Base-by-base conservation (phyloP, 768 basidiomycete genomes). In the Leucosporidium scottii region DNA sequence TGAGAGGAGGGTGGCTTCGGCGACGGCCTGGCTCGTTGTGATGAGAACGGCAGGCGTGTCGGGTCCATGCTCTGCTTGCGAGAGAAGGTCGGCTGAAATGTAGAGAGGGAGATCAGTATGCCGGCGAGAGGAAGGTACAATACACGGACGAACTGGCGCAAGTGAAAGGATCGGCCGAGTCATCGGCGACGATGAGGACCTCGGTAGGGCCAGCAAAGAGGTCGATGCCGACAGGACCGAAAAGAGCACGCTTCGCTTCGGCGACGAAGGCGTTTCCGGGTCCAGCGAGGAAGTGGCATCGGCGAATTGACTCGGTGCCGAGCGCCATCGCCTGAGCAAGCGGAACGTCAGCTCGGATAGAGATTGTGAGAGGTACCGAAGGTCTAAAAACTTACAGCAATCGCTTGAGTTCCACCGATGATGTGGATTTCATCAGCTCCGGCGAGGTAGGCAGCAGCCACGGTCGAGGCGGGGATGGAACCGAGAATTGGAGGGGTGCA, bases 261-360 rank as follows among this genome's bases (percentile, higher is more conserved):
- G 70, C 70, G 44, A 71, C 70, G 54, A 71, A 71, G 18, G 70
- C 70, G 39, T 71, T 71, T 8, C 70, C 70, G 6, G 70, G 70
- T 18, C 70, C 70, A 28, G 67, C 67, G 48, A 71, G 59, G 61
- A 71, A 71, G 47, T 71, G 61, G 50, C 62, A 61, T 49, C 63
- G 67, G 10, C 60, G 68, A 23, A 71, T 68, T 2, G 70, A 54
- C 47, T 71, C 61, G 15, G 70, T 71, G 15, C 70, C 70, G 25
- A 71, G 49, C 23, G 70, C 70, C 70, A 71, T 71, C 15, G 65
- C 70, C 34, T 36, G n/a, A n/a, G 5, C 12, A 36, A 36, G 34
- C 5, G 34, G 34, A 12, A 36, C 34, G 12, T 5, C 34, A 36
- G 34, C 6, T 36, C 34, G 12, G 34, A 5, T 12, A 36, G n/a